phyloP scores from a whole-genome alignment of 257 asterid species.

The Rubia yunnanensis region DNA sequence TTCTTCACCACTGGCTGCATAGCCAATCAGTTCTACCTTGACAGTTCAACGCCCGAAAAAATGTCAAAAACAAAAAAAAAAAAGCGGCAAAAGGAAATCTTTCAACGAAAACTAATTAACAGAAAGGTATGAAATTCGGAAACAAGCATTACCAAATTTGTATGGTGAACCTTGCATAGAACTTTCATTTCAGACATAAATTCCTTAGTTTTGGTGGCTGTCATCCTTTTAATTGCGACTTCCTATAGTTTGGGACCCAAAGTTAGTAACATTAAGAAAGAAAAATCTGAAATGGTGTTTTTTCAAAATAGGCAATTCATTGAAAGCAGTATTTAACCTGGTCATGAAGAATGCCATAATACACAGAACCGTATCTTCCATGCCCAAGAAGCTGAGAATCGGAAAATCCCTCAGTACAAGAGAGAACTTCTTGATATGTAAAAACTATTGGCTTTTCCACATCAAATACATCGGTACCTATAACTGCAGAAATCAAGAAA shows the following conservation, averaged over 20 bases:
- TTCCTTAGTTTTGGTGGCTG: constrained; percentile 80
- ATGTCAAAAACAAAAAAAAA: constrained; percentile 15
- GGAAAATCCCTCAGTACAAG: constrained; percentile 74
- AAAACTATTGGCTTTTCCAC: constrained; percentile 86
- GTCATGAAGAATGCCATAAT: constrained; percentile 71
- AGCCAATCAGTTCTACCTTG: constrained; percentile 95
- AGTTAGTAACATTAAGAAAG: constrained; percentile 10
- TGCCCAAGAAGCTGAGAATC: constrained; percentile 88
- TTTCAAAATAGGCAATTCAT: background rate
- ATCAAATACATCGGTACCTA: constrained; percentile 72
- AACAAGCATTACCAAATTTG: constrained; percentile 67
- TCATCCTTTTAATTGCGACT: constrained; percentile 89
- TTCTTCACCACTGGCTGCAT: constrained; percentile 71
- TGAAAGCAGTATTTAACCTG: constrained; percentile 42
- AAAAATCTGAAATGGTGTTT: background rate
- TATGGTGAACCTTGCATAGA: constrained; percentile 93
- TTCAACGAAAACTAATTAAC: constrained; percentile 4
- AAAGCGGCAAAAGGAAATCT: background rate
- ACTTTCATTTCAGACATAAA: constrained; percentile 93
- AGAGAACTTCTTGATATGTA: constrained; percentile 53
- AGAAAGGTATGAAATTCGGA: background rate
- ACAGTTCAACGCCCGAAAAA: constrained; percentile 24
- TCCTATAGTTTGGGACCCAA: constrained; percentile 40
- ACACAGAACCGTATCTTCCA: constrained; percentile 91
- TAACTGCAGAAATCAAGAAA: constrained; percentile 44